Evolutionary conservation across 2,329 filamentous ascomycete species (phyloP), one percentile per base, ranked within the genome.

Genomic region (Apiospora pterosperma): DNA sequence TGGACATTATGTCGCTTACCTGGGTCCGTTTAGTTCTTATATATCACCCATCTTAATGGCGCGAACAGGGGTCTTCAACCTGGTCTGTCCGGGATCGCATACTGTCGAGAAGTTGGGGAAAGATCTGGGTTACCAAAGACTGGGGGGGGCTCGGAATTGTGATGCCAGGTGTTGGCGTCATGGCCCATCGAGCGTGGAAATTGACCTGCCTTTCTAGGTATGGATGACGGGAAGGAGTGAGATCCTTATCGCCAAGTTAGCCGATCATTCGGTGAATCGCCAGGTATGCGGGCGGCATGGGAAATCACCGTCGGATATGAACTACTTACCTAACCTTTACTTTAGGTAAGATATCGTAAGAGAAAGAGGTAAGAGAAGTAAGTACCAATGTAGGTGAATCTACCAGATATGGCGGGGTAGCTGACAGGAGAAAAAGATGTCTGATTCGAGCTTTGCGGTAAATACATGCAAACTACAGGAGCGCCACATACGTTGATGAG

Each of bases 191-290:
- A 60, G 52, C 36, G 36, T 12, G 36, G 19, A 11, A 14, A 28
- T 25, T 52, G 36, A 64, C 62, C 62, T 64, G 55, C 62, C 62
- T 64, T 44, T 64, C 55, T 64, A n/a, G 62, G 62, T 25, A 61
- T 61, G 38, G 55, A 61, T 31, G 38, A 36, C 44, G 44, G 25
- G 44, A 31, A 10, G 25, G 25, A n/a, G n/a, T n/a, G n/a, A 19
- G 44, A 31, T 52, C 11, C 16, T 19, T 52, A 19, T 52, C 14
- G 44, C 25, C 44, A 52, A 52, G 44, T 7, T 6, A 14, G 31
- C 6, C 25, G 48, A 34, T 55, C 7, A 21, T 55, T 55, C 28
- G 28, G 34, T 11, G 48, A 55, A 28, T 55, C 48, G 48, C 19
- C 28, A n/a, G 16, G 28, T 10, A 19, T 19, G 8, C 48, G 19